Conservation (phyloP, 78 protist species). For the Anaeramoeba flamelloides region DNA sequence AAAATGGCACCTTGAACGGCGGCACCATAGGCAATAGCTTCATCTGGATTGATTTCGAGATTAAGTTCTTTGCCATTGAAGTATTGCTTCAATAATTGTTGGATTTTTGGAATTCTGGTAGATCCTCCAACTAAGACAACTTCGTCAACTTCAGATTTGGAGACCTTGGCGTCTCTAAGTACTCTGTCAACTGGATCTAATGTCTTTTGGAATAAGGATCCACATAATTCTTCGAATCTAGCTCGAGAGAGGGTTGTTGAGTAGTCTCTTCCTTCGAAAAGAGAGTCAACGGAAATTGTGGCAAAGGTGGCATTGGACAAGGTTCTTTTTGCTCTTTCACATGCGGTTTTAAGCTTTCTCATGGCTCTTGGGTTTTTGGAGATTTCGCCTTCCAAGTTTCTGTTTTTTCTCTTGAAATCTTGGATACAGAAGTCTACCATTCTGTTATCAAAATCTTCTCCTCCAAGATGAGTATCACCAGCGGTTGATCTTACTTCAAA, state of each 20-base stretch:
- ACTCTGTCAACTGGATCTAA: conserved; percentile 73
- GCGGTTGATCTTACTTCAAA: conserved; percentile 68
- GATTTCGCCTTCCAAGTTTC: conserved; percentile 18
- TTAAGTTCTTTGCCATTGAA: conserved; percentile 84
- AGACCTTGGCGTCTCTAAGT: conserved; percentile 66
- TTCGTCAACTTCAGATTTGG: conserved; percentile 55
- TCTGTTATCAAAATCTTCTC: conserved; percentile 65
- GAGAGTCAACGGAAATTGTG: conserved; percentile 81
- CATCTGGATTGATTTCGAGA: conserved; percentile 94
- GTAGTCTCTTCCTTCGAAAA: conserved; percentile 87
- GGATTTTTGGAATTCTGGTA: conserved; percentile 93
- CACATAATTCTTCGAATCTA: conserved; percentile 80
- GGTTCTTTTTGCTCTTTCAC: conserved; percentile 58
- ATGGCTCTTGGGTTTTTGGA: conserved; percentile 22
- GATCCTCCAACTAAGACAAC: conserved; percentile 96
- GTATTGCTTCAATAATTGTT: conserved; percentile 71
- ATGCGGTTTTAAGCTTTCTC: conserved; percentile 41
- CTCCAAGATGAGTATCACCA: conserved; percentile 63
- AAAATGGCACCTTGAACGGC: conserved; percentile 96
- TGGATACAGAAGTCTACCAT: conserved; percentile 28
- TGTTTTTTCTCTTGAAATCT: conserved; percentile 38
- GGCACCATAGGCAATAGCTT: conserved; percentile 99
- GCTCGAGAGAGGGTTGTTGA: conserved; percentile 80
- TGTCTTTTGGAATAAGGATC: conserved; percentile 69
- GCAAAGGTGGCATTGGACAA: conserved; percentile 53